Percentiles rank a stretch among this genome's conserved stretches.
Evolutionary conservation across 805 yeast genomes (phyloP).

Genomic region (Starmerella sirachaensis): DNA sequence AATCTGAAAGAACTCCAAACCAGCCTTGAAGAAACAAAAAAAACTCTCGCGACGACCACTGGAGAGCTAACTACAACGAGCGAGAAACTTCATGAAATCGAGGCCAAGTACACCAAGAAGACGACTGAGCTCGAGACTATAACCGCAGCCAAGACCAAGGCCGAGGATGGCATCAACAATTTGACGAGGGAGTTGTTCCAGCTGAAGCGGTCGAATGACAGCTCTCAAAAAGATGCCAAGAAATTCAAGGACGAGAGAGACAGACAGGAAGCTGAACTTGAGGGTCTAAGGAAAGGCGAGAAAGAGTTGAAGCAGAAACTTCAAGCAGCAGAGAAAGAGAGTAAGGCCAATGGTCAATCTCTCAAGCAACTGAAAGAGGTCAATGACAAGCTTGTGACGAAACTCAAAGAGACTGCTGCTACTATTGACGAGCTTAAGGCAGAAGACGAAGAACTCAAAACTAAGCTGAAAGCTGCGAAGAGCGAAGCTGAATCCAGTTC

Average conservation of each 20-base stretch:
- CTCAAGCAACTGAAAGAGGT: slow-evolving; percentile 24
- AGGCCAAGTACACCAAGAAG: not conserved
- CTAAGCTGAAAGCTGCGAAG: slow-evolving; percentile 9
- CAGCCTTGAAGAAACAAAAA: not conserved
- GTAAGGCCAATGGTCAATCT: slow-evolving; percentile 24
- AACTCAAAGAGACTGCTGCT: slow-evolving; percentile 27
- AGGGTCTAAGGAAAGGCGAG: slow-evolving; percentile 1
- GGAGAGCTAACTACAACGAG: not conserved
- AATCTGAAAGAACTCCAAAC: slow-evolving; percentile 4
- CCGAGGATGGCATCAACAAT: slow-evolving; percentile 80
- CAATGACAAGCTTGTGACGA: slow-evolving; percentile 36
- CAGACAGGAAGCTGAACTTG: slow-evolving; percentile 23
- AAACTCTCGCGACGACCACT: not conserved
- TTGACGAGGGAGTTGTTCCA: slow-evolving; percentile 75
- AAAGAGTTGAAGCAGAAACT: slow-evolving; percentile 22
- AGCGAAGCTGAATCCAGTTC: slow-evolving; percentile 4
- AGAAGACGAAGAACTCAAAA: slow-evolving; percentile 16
- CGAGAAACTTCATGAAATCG: too few species aligned
- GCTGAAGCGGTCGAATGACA: slow-evolving; percentile 46
- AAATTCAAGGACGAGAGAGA: slow-evolving; percentile 12
- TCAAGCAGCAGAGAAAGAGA: slow-evolving; percentile 21
- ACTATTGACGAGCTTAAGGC: slow-evolving; percentile 17
- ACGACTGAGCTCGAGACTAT: slow-evolving; percentile 25
- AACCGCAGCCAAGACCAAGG: slow-evolving; percentile 42
- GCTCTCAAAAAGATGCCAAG: slow-evolving; percentile 17